Evolutionary conservation across 805 yeast species (phyloP), one percentile per base, ranked within the genome.

Genomic region (Yamadazyma takamatsuzukensis): DNA sequence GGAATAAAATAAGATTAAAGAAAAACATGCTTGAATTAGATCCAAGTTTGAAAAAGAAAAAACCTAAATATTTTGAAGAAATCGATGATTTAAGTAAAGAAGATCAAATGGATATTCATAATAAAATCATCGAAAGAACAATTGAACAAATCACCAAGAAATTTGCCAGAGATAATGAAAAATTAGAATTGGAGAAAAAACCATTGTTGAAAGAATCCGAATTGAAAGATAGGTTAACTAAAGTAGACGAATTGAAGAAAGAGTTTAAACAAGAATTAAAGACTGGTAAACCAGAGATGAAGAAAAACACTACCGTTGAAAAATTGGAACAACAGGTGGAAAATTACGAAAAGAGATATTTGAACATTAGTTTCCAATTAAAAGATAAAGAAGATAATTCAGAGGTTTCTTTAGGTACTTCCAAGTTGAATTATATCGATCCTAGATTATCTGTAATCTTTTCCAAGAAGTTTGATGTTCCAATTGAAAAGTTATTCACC

Each of bases 321-420:
- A 89, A 85, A 54, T 62, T 87, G 25, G 72, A 76, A 45, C 64
- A 61, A 6, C 94, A 87, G 58, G 68, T 87, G 16, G 85, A 78
- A 34, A 80, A 77, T 43, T 54, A 85, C 6, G 90, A 84, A 31
- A 74, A 74, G 37, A 70, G 96, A 45, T 82, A 87, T 27, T 54
- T 68, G 31, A 82, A 76, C 39, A 79, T 85, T 2, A 63, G 75
- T 7, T 65, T 87, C 40, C 95, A 84, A 54, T 69, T 87, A 54
- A 82, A 87, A 56, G 97, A 89, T 54, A 88, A 85, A 57, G 95
- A 90, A 54, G 97, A 88, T 53, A 89, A 89, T 54, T 85, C 96
- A 0, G 85, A 85, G 44, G 97, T 90, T 17, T 89, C 97, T 0
- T 66, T 90, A 44, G 88, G 95, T 29, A 90, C 97, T 0, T 85